A percentile compares a stretch with the other conserved stretches of the same genome.
Conservation (phyloP, 306 rosid genomes). For the Myrica gale region DNA sequence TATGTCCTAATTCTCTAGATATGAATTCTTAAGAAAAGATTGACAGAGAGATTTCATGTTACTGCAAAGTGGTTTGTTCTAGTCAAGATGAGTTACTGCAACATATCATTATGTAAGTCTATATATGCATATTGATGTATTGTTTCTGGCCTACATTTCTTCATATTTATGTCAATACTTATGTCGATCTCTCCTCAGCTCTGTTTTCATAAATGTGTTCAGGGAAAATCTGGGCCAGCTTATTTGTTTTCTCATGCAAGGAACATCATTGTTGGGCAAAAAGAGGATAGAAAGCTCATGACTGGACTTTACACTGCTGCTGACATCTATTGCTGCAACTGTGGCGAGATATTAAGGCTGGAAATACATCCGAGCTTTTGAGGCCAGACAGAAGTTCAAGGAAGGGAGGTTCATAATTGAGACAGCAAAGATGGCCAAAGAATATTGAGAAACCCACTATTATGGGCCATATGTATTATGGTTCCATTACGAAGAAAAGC, state of each 20-base stretch:
- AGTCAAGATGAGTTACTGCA: neutral
- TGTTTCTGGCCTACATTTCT: neutral
- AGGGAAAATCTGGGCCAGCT: conserved; percentile 45
- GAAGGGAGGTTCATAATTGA: conserved; percentile 48
- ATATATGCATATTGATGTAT: neutral
- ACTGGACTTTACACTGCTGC: conserved; percentile 44
- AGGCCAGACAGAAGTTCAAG: conserved; percentile 24
- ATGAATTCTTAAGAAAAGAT: neutral
- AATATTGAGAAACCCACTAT: conserved; percentile 19
- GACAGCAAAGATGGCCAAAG: conserved; percentile 38
- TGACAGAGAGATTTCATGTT: neutral
- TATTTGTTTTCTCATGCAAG: conserved; percentile 43
- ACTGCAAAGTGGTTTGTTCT: neutral
- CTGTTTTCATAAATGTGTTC: neutral
- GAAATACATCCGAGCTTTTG: conserved; percentile 44
- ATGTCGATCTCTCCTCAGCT: neutral
- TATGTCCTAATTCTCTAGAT: neutral
- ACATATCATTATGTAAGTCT: too few relatives aligned
- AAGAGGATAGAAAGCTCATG: conserved; percentile 22
- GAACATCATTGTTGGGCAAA: conserved; percentile 45
- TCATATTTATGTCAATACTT: neutral
- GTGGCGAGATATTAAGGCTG: conserved; percentile 45
- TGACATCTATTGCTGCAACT: conserved; percentile 36
- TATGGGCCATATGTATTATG: neutral
- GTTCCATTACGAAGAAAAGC: neutral